These are phyloP conservation scores for Diaporthe citrichinensis DNA, from an alignment of 2,329 filamentous ascomycete species.

Conservation along the genomic window DNA sequence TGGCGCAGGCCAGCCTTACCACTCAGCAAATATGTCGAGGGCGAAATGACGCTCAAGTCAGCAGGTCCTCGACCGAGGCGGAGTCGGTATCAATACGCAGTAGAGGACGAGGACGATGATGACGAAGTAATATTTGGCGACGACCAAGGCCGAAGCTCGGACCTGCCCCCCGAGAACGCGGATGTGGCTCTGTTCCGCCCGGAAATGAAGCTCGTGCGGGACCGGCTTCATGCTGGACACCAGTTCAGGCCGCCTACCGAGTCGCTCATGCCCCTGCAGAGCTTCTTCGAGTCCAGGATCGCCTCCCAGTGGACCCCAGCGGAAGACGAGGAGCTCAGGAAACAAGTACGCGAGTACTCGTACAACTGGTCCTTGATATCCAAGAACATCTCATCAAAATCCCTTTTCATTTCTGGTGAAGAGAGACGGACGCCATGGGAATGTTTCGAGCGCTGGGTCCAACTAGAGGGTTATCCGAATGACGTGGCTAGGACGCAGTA, in stretches of 20 bases:
- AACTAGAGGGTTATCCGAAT: conserved; percentile 87
- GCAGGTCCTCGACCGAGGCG: conserved; percentile 79
- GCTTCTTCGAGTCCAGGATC: conserved; percentile 88
- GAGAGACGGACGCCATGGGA: conserved; percentile 97
- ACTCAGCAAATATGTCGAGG: conserved; percentile 88
- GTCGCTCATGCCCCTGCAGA: conserved; percentile 88
- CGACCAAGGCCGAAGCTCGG: conserved; percentile 48
- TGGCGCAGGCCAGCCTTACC: conserved; percentile 86
- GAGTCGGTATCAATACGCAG: conserved; percentile 85
- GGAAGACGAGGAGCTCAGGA: conserved; percentile 91
- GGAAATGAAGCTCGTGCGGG: conserved; percentile 89
- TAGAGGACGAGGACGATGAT: conserved; percentile 75
- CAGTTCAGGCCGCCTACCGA: conserved; percentile 95
- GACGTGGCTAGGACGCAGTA: conserved; percentile 98
- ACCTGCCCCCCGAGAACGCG: conserved; percentile 77
- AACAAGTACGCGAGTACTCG: conserved; percentile 89
- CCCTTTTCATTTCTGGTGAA: conserved; percentile 84
- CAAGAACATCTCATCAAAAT: conserved; percentile 80
- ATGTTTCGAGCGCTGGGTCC: conserved; percentile 97
- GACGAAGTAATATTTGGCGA: conserved; percentile 56
- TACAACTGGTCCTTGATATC: conserved; percentile 99
- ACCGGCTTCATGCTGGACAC: conserved; percentile 90
- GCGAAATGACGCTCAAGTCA: conserved; percentile 79
- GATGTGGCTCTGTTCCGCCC: conserved; percentile 90
- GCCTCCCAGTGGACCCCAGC: conserved; percentile 92